Conservation (phyloP, 805 yeast genomes). For the Metschnikowia borealis region DNA sequence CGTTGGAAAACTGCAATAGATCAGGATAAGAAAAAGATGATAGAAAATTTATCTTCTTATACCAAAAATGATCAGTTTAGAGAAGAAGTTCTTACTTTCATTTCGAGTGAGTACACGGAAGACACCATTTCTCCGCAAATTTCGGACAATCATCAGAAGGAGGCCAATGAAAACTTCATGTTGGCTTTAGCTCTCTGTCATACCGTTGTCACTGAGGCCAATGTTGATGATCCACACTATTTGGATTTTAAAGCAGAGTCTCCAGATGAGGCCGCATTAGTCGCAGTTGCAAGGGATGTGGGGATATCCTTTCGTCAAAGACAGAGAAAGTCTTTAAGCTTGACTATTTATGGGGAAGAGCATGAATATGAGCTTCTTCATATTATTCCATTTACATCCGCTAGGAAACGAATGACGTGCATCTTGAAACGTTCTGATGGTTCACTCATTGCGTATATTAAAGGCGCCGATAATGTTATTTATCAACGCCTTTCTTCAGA, state of each 20-base stretch:
- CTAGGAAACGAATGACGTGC: constrained; percentile 77
- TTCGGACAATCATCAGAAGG: constrained; percentile 32
- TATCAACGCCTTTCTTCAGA: constrained; percentile 39
- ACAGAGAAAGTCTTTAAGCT: constrained; percentile 43
- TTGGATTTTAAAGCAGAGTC: constrained; percentile 70
- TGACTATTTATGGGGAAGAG: constrained; percentile 45
- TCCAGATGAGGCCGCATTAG: constrained; percentile 80
- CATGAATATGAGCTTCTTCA: constrained; percentile 48
- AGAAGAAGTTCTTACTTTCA: constrained; percentile 49
- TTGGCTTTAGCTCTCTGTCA: constrained; percentile 68
- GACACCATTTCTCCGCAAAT: constrained; percentile 43
- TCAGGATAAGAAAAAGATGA: constrained; percentile 48
- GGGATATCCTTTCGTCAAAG: constrained; percentile 62
- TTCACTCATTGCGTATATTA: constrained; percentile 47
- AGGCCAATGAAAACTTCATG: constrained; percentile 56
- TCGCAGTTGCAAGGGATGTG: constrained; percentile 68
- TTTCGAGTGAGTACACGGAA: constrained; percentile 54
- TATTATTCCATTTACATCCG: constrained; percentile 61
- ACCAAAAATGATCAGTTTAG: constrained; percentile 45
- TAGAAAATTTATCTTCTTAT: constrained; percentile 31
- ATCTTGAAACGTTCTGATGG: constrained; percentile 45
- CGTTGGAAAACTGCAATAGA: constrained; percentile 49
- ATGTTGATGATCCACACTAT: constrained; percentile 34
- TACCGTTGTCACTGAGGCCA: constrained; percentile 62
- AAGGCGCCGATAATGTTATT: constrained; percentile 78